These are phyloP conservation scores for Leishmania major DNA, from an alignment of 208 protist species.

Conservation along the genomic window DNA sequence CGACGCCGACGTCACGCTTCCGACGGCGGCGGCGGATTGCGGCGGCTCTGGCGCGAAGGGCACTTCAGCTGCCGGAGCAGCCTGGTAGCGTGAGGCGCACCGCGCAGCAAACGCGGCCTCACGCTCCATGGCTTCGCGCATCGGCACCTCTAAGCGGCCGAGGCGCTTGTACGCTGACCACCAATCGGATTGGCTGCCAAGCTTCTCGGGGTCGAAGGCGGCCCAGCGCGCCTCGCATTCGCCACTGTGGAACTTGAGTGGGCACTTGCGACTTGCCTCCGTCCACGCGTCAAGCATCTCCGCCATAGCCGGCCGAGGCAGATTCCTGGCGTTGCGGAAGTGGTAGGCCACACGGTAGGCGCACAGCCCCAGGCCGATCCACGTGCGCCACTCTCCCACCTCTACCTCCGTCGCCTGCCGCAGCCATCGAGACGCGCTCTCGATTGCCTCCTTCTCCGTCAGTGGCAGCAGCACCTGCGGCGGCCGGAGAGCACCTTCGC, in stretches of 20 bases:
- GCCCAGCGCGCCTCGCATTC: slow-evolving; percentile 75
- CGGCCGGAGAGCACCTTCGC: not conserved
- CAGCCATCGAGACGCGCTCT: slow-evolving; percentile 71
- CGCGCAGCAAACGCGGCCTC: slow-evolving; percentile 7
- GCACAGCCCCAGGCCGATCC: slow-evolving; percentile 78
- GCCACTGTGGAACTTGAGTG: slow-evolving; percentile 67
- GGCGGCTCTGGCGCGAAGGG: not conserved
- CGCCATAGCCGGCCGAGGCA: slow-evolving; percentile 73
- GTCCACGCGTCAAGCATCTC: slow-evolving; percentile 86
- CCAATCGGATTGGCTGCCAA: slow-evolving; percentile 46
- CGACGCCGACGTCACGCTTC: slow-evolving; percentile 14
- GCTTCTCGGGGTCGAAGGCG: slow-evolving; percentile 61
- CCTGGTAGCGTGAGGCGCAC: too few species aligned
- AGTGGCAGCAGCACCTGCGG: slow-evolving; percentile 61
- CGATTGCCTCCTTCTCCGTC: slow-evolving; percentile 73
- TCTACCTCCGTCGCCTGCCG: slow-evolving; percentile 66
- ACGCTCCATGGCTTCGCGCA: slow-evolving; percentile 33
- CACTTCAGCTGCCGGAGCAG: not conserved
- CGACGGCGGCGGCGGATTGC: not conserved
- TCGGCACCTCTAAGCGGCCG: slow-evolving; percentile 50
- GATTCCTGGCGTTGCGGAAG: slow-evolving; percentile 59
- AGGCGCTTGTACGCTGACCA: slow-evolving; percentile 76
- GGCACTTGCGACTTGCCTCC: slow-evolving; percentile 72
- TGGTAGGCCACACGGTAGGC: slow-evolving; percentile 79
- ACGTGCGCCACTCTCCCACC: slow-evolving; percentile 81